A percentile compares a stretch with the other conserved stretches of the same genome.
Conservation (phyloP, 2,329 filamentous ascomycete genomes). For the Penicillium sp. region DNA sequence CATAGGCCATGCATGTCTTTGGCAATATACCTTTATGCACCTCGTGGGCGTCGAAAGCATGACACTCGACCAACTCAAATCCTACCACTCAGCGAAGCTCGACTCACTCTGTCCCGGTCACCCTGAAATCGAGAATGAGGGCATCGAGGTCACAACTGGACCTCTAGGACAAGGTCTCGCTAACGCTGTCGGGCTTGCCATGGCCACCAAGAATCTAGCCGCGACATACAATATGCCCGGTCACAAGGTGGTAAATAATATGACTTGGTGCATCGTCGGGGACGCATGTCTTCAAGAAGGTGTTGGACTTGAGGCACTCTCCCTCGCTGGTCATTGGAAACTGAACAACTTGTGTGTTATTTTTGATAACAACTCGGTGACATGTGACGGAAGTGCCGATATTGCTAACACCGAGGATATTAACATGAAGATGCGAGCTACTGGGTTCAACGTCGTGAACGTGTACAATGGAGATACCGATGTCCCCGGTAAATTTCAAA, state of each 20-base stretch:
- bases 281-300: slow-evolving; percentile 63
- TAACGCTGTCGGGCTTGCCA: slow-evolving; percentile 63
- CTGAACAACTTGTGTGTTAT: slow-evolving; percentile 60
- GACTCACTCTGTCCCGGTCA: slow-evolving; percentile 39
- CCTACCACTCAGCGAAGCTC: slow-evolving; percentile 34
- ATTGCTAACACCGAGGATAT: slow-evolving; percentile 59
- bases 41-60: slow-evolving; percentile 36
- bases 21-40: slow-evolving; percentile 38
- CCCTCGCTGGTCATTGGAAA: slow-evolving; percentile 58
- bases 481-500: slow-evolving; percentile 41
- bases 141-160: slow-evolving; percentile 64
- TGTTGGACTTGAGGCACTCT: slow-evolving; percentile 59
- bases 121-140: slow-evolving; percentile 62
- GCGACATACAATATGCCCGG: slow-evolving; percentile 58
- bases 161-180: slow-evolving; percentile 65
- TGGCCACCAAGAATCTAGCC: slow-evolving; percentile 60
- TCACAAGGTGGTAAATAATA: slow-evolving; percentile 55
- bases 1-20: slow-evolving; percentile 40
- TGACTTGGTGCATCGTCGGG: slow-evolving; percentile 62
- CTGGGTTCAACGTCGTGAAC: slow-evolving; percentile 61
- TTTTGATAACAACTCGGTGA: slow-evolving; percentile 64
- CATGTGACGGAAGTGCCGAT: slow-evolving; percentile 61
- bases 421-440: slow-evolving; percentile 62
- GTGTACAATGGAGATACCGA: slow-evolving; percentile 59
- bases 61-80: slow-evolving; percentile 40